These are phyloP conservation scores for Coprinellus micaceus DNA, from an alignment of 768 basidiomycete species.

Conservation along the genomic window DNA sequence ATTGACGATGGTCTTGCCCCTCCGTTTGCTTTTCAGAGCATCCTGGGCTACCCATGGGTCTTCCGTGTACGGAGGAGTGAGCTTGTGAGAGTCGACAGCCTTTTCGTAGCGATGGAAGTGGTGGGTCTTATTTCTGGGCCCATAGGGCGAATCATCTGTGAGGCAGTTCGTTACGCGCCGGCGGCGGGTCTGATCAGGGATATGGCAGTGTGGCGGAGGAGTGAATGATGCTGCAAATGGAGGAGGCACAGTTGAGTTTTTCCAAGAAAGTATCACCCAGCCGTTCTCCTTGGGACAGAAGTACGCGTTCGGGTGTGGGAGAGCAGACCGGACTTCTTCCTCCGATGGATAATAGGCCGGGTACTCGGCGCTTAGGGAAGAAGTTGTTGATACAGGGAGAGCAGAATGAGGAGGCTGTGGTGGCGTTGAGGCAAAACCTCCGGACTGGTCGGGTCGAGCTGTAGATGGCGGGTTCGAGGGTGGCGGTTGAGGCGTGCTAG, in stretches of 20 bases:
- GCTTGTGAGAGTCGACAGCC: constrained; percentile 65
- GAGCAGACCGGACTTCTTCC: constrained; percentile 61
- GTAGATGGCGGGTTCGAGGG: constrained; percentile 11
- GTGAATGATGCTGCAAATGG: constrained; percentile 57
- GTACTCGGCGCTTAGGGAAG: constrained; percentile 17
- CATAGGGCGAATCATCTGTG: constrained; percentile 42
- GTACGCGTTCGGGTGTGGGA: constrained; percentile 80
- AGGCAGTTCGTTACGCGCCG: constrained; percentile 49
- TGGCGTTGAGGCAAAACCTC: background rate
- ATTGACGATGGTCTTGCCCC: constrained; percentile 30
- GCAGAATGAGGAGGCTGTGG: constrained; percentile 5
- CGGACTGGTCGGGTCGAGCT: constrained; percentile 7
- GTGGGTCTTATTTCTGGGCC: constrained; percentile 60
- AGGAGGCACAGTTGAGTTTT: constrained; percentile 56
- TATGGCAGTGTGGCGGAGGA: constrained; percentile 35
- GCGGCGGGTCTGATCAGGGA: constrained; percentile 57
- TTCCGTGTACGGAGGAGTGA: constrained; percentile 56
- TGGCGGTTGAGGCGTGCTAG: constrained; percentile 18
- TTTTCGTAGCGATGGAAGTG: constrained; percentile 76
- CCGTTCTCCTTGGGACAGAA: constrained; percentile 81
- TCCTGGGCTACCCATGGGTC: constrained; percentile 58
- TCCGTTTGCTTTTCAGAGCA: constrained; percentile 51
- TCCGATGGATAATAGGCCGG: constrained; percentile 31
- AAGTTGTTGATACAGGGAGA: constrained; percentile 20
- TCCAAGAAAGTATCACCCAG: constrained; percentile 76